phyloP scores from a whole-genome alignment of 352 stramenopile species.

The Phytophthora cryptogea region DNA sequence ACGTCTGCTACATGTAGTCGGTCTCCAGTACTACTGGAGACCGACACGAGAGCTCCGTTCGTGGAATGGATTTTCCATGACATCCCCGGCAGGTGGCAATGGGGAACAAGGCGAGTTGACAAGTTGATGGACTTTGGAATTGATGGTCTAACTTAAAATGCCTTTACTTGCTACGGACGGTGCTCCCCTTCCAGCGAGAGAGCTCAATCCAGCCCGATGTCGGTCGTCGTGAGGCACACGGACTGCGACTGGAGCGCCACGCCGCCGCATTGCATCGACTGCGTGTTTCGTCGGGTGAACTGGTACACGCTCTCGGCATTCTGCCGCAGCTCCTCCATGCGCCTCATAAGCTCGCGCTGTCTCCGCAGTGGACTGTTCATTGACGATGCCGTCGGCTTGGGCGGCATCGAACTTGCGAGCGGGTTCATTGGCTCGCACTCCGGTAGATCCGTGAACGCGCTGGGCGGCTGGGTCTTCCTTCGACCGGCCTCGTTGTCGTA shows the following conservation, averaged over 20 bases:
- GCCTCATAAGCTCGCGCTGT: conserved; percentile 27
- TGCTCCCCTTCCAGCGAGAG: conserved; percentile 1
- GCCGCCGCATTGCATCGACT: conserved; percentile 28
- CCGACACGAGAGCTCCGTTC: conserved; percentile 8
- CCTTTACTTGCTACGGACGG: not conserved
- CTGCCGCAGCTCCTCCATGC: conserved; percentile 38
- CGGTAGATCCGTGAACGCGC: conserved; percentile 16
- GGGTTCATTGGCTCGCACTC: conserved; percentile 14
- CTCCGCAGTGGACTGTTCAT: conserved; percentile 16
- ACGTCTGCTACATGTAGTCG: not conserved
- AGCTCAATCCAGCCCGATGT: conserved; percentile 20
- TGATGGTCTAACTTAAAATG: conserved; percentile 10
- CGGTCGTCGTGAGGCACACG: conserved; percentile 12
- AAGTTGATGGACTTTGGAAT: conserved; percentile 3
- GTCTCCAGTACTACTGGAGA: conserved; percentile 4
- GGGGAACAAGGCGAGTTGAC: conserved; percentile 13
- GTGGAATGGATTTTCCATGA: conserved; percentile 1
- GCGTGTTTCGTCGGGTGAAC: conserved; percentile 28
- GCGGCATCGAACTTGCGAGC: conserved; percentile 26
- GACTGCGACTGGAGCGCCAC: conserved; percentile 13
- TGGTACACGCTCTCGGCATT: conserved; percentile 42
- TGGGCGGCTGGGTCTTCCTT: conserved; percentile 30
- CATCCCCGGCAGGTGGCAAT: conserved; percentile 8
- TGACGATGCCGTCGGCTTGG: conserved; percentile 9
- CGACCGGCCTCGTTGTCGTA: conserved; percentile 23